Conservation (phyloP, 305 asterid species). For the Andrographis paniculata region DNA sequence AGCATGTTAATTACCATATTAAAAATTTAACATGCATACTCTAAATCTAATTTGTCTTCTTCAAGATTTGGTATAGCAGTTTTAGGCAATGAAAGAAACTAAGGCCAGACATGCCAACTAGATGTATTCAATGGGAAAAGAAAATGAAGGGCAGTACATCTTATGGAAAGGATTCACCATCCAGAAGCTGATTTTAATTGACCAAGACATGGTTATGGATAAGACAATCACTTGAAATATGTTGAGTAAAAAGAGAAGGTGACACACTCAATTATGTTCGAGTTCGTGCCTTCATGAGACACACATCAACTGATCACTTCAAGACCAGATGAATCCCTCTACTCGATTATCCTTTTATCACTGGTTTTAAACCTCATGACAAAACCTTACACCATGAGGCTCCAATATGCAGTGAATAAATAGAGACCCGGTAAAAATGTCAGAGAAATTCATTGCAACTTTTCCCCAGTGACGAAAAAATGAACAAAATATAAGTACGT, state of each 20-base stretch:
- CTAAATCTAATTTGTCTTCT: too few relatives aligned
- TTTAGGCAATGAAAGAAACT: too few relatives aligned
- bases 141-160: too few relatives aligned
- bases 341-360: slow-evolving; percentile 26
- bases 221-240: neutral
- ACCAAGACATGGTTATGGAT: neutral
- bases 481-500: too few relatives aligned
- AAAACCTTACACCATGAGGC: slow-evolving; percentile 22
- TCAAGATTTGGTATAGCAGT: too few relatives aligned
- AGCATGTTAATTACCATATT: too few relatives aligned
- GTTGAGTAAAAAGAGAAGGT: neutral
- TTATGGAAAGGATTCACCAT: too few relatives aligned
- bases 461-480: neutral
- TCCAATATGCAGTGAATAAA: slow-evolving; percentile 29
- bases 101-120: too few relatives aligned
- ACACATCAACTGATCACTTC: slow-evolving; percentile 23
- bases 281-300: slow-evolving; percentile 17
- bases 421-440: neutral
- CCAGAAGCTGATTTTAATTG: too few relatives aligned
- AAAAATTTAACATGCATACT: too few relatives aligned
- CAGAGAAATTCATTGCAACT: neutral
- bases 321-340: slow-evolving; percentile 21
- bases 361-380: slow-evolving; percentile 35
- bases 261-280: slow-evolving; percentile 5
- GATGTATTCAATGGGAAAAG: too few relatives aligned